Evolutionary conservation across 2,329 filamentous ascomycete genomes (phyloP), one percentile per base, ranked within the genome.

Genomic region (Colletotrichum tanaceti): DNA sequence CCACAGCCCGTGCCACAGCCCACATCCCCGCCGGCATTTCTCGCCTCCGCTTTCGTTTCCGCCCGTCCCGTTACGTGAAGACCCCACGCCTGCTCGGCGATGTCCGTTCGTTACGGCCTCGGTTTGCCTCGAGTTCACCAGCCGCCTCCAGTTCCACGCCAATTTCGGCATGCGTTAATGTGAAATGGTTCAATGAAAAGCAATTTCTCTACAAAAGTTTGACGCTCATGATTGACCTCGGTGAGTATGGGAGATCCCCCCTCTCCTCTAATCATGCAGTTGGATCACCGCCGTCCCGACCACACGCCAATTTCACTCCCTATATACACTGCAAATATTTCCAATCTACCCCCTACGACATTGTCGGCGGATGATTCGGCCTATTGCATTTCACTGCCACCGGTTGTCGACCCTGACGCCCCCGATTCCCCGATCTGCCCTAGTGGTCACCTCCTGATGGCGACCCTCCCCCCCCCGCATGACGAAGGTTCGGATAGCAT

Each of bases 211-310:
- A n/a, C 43, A 10, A 47, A 47, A 24, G 11, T 5, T 38, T 43
- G 28, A 32, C 28, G 43, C 28, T 35, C n/a, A 18, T 3, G 24
- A 49, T 24, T 35, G 39, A 32, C 18, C 13, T 2, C 13, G 39
- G 65, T 68, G 46, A 64, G 65, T 58, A 5, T 35, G 22, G 53
- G 24, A 38, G 14, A 38, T 44, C 5, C 6, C 35, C 35, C 53
- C 53, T 32, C 60, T 58, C 52, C 18, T 32, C 53, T 68, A 64
- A 68, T 64, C 20, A 32, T 43, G 47, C 22, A 68, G 65, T 64
- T 54, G 65, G 60, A 64, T 20, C 53, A 10, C 13, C 65, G 5
- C 38, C 52, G 60, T 64, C 60, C 65, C 53, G 65, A 41, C 32
- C 28, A 53, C 5, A 62, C 60, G 46, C 50, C 58, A 49, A 43